A percentile compares a stretch with the other conserved stretches of the same genome.
Conservation (phyloP, 2,329 filamentous ascomycete genomes). For the Sphaerulina populicola region DNA sequence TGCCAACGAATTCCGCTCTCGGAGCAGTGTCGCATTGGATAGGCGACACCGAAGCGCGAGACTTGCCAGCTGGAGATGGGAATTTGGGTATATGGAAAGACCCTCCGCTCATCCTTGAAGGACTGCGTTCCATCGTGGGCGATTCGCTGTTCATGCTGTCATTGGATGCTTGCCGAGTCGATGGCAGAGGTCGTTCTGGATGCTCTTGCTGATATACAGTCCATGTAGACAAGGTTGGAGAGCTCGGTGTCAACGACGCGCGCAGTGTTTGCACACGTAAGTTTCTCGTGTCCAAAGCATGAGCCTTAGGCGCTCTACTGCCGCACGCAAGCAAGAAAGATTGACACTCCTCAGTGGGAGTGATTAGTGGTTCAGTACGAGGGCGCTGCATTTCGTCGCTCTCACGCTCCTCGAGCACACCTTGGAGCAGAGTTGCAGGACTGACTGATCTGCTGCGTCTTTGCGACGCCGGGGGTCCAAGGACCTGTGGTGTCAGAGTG, state of each 20-base stretch:
- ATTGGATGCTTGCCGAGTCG: background rate
- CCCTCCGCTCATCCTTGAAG: constrained; percentile 5
- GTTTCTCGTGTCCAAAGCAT: constrained; percentile 1
- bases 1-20: constrained; percentile 23
- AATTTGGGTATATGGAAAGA: constrained; percentile 34
- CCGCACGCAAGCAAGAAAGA: constrained; percentile 7
- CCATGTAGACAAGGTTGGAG: constrained; percentile 34
- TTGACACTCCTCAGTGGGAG: constrained; percentile 3
- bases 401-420: constrained; percentile 36
- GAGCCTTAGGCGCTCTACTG: constrained; percentile 8
- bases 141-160: constrained; percentile 4
- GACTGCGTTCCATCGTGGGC: background rate
- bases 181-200: background rate
- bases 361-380: constrained; percentile 4
- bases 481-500: constrained; percentile 35
- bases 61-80: constrained; percentile 25
- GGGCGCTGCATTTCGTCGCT: constrained; percentile 17
- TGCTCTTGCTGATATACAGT: constrained; percentile 24
- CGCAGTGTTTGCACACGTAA: constrained; percentile 32
- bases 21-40: constrained; percentile 15
- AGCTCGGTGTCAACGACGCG: constrained; percentile 37
- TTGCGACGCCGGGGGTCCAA: constrained; percentile 29
- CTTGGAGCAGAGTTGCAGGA: constrained; percentile 29
- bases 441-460: constrained; percentile 31
- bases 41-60: constrained; percentile 11